Conservation (phyloP, 108 stramenopile genomes). For the Skeletonema menzelii region DNA sequence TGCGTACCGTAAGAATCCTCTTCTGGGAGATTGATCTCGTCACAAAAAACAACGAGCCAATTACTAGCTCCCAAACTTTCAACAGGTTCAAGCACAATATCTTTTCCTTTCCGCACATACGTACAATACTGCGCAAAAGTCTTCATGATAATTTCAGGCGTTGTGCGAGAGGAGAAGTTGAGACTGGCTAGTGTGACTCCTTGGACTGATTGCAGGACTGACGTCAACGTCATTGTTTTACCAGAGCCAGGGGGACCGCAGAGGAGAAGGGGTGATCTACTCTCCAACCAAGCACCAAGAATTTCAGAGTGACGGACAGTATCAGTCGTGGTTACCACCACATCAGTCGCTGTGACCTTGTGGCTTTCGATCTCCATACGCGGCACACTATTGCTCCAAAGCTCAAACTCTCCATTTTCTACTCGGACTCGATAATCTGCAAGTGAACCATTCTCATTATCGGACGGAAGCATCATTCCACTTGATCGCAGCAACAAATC, state of each 20-base stretch:
- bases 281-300: conserved; percentile 91
- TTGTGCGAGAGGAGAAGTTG: conserved; percentile 95
- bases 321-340: conserved; percentile 91
- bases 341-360: conserved; percentile 75
- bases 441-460: conserved; percentile 52
- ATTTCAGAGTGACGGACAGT: conserved; percentile 94
- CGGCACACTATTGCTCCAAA: conserved; percentile 93
- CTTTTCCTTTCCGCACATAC: conserved; percentile 88
- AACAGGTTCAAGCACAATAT: conserved; percentile 76
- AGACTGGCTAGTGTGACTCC: conserved; percentile 91
- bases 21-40: conserved; percentile 98
- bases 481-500: conserved; percentile 76
- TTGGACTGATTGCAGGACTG: conserved; percentile 90
- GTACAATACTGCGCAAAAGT: conserved; percentile 94
- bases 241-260: conserved; percentile 98
- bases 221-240: conserved; percentile 98
- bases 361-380: conserved; percentile 95
- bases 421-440: conserved; percentile 89
- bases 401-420: conserved; percentile 92
- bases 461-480: conserved; percentile 66
- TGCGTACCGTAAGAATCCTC: conserved; percentile 97
- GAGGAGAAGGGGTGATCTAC: conserved; percentile 90
- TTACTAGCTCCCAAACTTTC: conserved; percentile 75
- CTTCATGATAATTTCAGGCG: conserved; percentile 95
- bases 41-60: conserved; percentile 98